Conservation (phyloP, 2,329 filamentous ascomycete genomes). For the Ascochyta lentis region DNA sequence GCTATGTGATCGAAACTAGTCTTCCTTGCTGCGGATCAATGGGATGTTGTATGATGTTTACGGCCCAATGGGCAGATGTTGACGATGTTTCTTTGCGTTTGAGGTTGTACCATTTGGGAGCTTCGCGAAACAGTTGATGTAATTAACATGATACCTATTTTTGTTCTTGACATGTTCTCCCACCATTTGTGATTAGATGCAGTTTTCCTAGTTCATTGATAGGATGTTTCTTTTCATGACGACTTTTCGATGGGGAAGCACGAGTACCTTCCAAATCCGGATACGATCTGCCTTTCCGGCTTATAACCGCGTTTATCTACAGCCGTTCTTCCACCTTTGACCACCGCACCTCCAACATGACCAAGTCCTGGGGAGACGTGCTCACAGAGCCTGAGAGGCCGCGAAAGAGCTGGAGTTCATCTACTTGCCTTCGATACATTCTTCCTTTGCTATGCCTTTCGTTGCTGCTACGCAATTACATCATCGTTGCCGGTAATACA, state of each 20-base stretch:
- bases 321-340: slow-evolving; percentile 3
- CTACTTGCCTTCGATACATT: slow-evolving; percentile 8
- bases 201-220: not conserved
- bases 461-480: slow-evolving; percentile 23
- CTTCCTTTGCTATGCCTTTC: slow-evolving; percentile 16
- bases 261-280: slow-evolving; percentile 35
- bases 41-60: not conserved
- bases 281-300: slow-evolving; percentile 1
- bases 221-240: slow-evolving; percentile 3
- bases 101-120: not conserved
- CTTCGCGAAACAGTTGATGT: slow-evolving; percentile 1
- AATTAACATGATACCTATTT: slow-evolving; percentile 14
- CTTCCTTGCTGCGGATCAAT: not conserved
- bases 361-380: slow-evolving; percentile 22
- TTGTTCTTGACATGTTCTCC: not conserved
- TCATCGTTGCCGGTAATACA: slow-evolving; percentile 9
- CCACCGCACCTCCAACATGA: slow-evolving; percentile 22
- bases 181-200: no score
- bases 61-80: not conserved
- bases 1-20: slow-evolving; percentile 11
- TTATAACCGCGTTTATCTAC: slow-evolving; percentile 7
- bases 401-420: slow-evolving; percentile 7
- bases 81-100: not conserved
- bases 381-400: slow-evolving; percentile 1
- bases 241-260: slow-evolving; percentile 7